Evolutionary conservation across 2,329 filamentous ascomycete genomes (phyloP).

Genomic region (Cytospora mali): DNA sequence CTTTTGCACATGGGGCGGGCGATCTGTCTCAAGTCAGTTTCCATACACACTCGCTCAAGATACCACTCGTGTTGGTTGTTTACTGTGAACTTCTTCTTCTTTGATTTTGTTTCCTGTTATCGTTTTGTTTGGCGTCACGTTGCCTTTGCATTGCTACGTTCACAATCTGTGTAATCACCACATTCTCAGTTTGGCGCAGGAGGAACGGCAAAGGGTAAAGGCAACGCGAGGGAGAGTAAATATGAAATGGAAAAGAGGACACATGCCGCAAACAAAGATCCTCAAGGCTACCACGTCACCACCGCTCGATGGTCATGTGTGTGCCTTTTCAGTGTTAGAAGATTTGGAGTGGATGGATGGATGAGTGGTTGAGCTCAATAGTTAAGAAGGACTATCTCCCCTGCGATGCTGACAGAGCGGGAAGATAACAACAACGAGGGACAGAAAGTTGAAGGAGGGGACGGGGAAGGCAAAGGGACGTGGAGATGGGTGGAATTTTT

Average conservation of each 20-base stretch:
- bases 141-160: not conserved
- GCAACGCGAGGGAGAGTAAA: not conserved
- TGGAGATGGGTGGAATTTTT: not conserved
- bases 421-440: not conserved
- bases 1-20: slow-evolving; percentile 9
- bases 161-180: not conserved
- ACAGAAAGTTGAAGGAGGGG: too few species aligned
- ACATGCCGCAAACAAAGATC: not conserved
- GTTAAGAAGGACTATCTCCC: not conserved
- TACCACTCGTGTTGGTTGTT: slow-evolving; percentile 13
- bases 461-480: not conserved
- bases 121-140: slow-evolving; percentile 18
- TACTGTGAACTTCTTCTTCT: not conserved
- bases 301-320: not conserved
- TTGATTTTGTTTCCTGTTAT: not conserved
- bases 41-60: slow-evolving; percentile 27
- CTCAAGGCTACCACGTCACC: not conserved
- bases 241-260: slow-evolving; percentile 3
- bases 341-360: not conserved
- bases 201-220: slow-evolving; percentile 1
- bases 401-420: not conserved
- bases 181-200: slow-evolving; percentile 8
- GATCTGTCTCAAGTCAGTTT: slow-evolving; percentile 18
- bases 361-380: not conserved
- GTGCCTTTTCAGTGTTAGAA: not conserved